Evolutionary conservation across 345 rosid genomes (phyloP).

Genomic region (Alliaria petiolata): DNA sequence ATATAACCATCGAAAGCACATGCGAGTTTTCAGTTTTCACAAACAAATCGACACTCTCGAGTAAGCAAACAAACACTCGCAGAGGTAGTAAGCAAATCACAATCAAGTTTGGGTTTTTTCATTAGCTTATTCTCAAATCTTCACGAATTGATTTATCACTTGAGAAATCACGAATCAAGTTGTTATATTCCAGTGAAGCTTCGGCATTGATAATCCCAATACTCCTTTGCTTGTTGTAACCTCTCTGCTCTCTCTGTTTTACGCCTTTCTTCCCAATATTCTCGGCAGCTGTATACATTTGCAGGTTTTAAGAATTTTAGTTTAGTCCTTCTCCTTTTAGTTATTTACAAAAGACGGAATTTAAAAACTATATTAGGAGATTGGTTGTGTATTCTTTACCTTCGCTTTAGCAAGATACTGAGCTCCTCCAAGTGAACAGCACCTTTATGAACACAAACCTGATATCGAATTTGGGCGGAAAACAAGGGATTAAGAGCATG

Average conservation of each 20-base stretch:
- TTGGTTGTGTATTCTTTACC: slow-evolving; percentile 39
- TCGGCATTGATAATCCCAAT: slow-evolving; percentile 78
- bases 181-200: slow-evolving; percentile 60
- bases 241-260: slow-evolving; percentile 66
- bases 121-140: not conserved
- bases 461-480: not conserved
- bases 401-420: slow-evolving; percentile 53
- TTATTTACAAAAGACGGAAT: not conserved
- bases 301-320: not conserved
- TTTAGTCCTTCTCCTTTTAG: not conserved
- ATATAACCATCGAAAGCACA: not conserved
- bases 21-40: not conserved
- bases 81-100: not conserved
- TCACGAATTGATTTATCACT: not conserved
- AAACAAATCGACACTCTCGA: not conserved
- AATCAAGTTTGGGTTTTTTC: not conserved
- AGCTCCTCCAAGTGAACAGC: slow-evolving; percentile 86
- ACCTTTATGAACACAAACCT: slow-evolving; percentile 67
- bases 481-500: not conserved
- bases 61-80: not conserved
- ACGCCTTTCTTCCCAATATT: slow-evolving; percentile 72
- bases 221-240: slow-evolving; percentile 65
- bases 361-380: not conserved
- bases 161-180: not conserved
- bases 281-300: slow-evolving; percentile 48